Base-by-base conservation (phyloP, 768 basidiomycete genomes). In the Mycena amicta region DNA sequence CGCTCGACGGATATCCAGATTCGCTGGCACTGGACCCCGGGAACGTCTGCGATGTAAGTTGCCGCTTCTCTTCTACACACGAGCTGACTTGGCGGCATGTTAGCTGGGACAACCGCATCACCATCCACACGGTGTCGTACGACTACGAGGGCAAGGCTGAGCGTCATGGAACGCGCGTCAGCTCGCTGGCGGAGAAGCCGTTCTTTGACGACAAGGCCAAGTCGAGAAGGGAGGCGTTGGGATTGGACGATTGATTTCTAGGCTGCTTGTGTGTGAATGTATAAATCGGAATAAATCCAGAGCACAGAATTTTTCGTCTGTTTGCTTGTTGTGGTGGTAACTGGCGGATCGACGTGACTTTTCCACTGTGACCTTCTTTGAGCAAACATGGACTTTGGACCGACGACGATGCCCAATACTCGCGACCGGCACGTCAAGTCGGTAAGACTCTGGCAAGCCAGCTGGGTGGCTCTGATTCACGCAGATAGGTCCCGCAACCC, bases 21-120 rank as follows among this genome's bases (percentile, higher is more conserved):
- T 66, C 66, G 68, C 13, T 68, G 62, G 71, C 66, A 70, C 25
- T 77, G 75, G 74, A 65, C 66, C 20, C 60, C 63, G 13, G 67
- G 71, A 28, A 68, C 66, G n/a, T 59, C 74, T 13, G 76, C 76
- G 1, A 70, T 77, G 61, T 77, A 70, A 70, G 74, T 74, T 55
- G 71, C 0, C 27, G 33, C 4, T 22, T 8, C 22, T 52, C 3
- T 27, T 1, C 3, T 52, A 6, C 26, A 3, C 13, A 1, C 18
- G 30, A 26, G 25, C 6, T n/a, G 43, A 23, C 43, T 45, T 6
- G 8, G 43, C 22, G 13, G 22, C 22, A 49, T 16, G 6, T 39
- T 56, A 61, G 60, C 31, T 63, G 61, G 61, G 61, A 63, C 57
- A 63, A 75, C 64, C 63, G 74, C 47, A 66, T 66, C 6, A 73